Evolutionary conservation across 495 filamentous ascomycete genomes (phyloP).

Genomic region (Astrothelium macrocarpum): DNA sequence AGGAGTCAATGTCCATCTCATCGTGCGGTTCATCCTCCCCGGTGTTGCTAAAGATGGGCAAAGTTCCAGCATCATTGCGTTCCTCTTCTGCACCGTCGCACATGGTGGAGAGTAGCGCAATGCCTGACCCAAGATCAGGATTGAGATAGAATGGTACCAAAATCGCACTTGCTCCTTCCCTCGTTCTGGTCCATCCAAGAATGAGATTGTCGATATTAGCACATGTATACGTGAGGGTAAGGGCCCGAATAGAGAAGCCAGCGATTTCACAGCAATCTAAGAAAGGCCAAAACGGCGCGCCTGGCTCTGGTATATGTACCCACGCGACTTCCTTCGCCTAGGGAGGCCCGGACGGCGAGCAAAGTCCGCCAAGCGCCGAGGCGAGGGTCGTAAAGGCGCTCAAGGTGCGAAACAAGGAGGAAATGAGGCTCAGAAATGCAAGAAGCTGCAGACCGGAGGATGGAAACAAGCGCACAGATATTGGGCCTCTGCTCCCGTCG

Average conservation of each 20-base stretch:
- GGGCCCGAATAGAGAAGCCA: neutral
- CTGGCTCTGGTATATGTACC: neutral
- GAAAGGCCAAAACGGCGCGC: neutral
- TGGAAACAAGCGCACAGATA: neutral
- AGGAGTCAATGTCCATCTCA: neutral
- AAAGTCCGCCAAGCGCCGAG: neutral
- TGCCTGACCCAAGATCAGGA: neutral
- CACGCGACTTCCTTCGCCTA: neutral
- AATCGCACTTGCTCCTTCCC: neutral
- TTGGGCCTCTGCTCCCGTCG: neutral
- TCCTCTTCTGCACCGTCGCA: neutral
- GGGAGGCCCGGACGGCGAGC: neutral
- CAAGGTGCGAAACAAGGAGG: neutral
- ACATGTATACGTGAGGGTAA: neutral
- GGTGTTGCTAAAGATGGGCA: conserved; percentile 6
- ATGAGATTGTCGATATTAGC: neutral
- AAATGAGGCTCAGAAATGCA: neutral
- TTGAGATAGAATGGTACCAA: neutral
- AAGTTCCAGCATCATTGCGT: neutral
- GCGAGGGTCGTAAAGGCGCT: neutral
- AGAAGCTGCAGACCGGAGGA: neutral
- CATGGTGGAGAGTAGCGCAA: neutral
- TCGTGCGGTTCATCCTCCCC: neutral
- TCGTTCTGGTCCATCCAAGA: neutral
- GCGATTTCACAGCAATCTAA: neutral